These are phyloP conservation scores for Erysimum cheiranthoides DNA, from an alignment of 345 rosid genomes.

Conservation along the genomic window DNA sequence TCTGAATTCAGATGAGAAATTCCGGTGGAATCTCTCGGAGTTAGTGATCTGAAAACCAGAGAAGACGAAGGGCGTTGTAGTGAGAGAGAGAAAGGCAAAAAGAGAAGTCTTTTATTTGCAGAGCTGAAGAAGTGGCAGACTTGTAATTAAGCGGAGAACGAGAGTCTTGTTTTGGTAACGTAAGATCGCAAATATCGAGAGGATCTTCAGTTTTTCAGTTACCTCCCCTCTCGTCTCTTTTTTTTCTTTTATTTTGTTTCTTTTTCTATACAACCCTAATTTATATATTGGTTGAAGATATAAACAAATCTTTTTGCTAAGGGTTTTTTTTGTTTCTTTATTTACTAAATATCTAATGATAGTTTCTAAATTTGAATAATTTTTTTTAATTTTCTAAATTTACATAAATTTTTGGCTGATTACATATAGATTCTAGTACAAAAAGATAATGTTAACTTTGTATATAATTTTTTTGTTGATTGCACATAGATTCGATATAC, in stretches of 20 bases:
- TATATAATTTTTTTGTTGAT: not conserved
- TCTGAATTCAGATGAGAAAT: slow-evolving; percentile 23
- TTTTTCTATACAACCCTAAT: not conserved
- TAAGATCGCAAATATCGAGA: slow-evolving; percentile 38
- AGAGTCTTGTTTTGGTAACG: slow-evolving; percentile 41
- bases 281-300: not conserved
- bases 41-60: slow-evolving; percentile 34
- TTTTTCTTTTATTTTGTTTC: not conserved
- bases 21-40: not conserved
- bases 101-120: slow-evolving; percentile 15
- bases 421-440: not conserved
- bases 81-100: slow-evolving; percentile 7
- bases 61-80: slow-evolving; percentile 9
- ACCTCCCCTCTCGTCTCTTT: not conserved
- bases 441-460: not conserved
- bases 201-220: slow-evolving; percentile 40
- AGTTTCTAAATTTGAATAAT: not conserved
- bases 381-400: not conserved
- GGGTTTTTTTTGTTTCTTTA: not conserved
- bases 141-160: slow-evolving; percentile 25
- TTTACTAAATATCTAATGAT: not conserved
- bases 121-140: slow-evolving; percentile 32
- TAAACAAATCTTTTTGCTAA: not conserved
- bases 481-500: not conserved
- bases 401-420: not conserved